Evolutionary conservation across 306 rosid species (phyloP).

Genomic region (Quercus robur): DNA sequence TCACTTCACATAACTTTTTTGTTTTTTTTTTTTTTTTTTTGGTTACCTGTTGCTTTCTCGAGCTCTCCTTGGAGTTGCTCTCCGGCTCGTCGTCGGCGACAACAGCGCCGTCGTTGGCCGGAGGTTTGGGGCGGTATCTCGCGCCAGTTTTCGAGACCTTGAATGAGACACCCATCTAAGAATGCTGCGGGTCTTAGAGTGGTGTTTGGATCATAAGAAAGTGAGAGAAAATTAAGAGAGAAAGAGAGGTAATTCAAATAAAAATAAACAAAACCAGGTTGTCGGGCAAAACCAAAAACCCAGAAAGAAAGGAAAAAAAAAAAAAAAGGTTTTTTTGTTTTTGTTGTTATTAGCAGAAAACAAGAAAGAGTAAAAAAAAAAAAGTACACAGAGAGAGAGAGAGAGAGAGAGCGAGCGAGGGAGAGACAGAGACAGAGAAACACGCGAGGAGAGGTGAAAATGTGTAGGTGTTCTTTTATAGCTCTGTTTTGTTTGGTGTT

Average conservation of each 20-base stretch:
- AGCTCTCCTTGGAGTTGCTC: conserved; percentile 26
- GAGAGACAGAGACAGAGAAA: no score
- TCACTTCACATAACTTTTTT: not conserved
- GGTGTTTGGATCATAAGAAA: conserved; percentile 16
- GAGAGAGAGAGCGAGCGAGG: no score
- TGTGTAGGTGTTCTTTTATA: no score
- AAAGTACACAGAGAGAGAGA: no score
- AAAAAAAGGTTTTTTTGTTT: no score
- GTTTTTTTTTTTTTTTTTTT: not conserved
- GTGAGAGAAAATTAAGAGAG: not conserved
- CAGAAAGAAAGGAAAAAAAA: not conserved
- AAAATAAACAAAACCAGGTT: not conserved
- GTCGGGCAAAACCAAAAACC: not conserved
- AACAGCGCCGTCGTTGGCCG: not conserved
- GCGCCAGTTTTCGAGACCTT: conserved; percentile 50
- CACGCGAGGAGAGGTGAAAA: no score
- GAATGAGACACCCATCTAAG: conserved; percentile 51
- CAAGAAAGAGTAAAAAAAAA: no score
- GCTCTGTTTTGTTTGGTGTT: no score
- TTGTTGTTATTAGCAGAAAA: no score
- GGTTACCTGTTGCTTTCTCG: conserved; percentile 35
- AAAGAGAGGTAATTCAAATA: not conserved
- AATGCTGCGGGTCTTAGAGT: conserved; percentile 3
- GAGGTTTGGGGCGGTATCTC: conserved; percentile 42
- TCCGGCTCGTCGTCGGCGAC: conserved; percentile 18